A percentile compares a stretch with the other conserved stretches of the same genome.
These are phyloP conservation scores for Fusarium tupiense DNA, from an alignment of 2,329 filamentous ascomycete genomes.

Conservation along the genomic window DNA sequence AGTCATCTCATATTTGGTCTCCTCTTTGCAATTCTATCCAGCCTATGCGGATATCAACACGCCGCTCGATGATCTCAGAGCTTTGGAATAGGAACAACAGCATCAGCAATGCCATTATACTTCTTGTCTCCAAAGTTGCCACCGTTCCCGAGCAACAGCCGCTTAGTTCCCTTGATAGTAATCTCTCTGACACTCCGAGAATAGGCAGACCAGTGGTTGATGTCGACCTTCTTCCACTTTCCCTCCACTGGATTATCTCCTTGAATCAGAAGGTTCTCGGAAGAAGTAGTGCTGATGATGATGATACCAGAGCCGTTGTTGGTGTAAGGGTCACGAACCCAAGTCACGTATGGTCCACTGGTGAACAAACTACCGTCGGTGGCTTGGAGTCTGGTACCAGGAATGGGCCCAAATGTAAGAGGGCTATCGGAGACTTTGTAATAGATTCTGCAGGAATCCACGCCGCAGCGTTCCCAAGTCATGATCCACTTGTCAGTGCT, in stretches of 20 bases:
- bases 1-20: neutral
- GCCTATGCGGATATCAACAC: neutral
- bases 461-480: neutral
- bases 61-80: neutral
- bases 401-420: neutral
- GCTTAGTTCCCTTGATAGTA: neutral
- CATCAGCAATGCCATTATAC: neutral
- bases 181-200: neutral
- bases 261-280: neutral
- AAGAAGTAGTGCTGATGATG: neutral
- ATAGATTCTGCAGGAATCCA: neutral
- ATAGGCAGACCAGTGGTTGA: neutral
- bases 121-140: neutral
- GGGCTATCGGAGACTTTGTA: neutral
- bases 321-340: neutral
- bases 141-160: neutral
- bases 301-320: neutral
- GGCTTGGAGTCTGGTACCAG: neutral
- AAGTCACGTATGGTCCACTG: neutral
- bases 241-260: neutral
- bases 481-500: neutral
- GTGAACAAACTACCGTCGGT: neutral
- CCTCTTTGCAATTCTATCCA: neutral
- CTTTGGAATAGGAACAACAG: neutral
- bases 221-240: neutral